Evolutionary conservation across 2,329 filamentous ascomycete genomes (phyloP).

Genomic region (Colletotrichum chrysophilum): DNA sequence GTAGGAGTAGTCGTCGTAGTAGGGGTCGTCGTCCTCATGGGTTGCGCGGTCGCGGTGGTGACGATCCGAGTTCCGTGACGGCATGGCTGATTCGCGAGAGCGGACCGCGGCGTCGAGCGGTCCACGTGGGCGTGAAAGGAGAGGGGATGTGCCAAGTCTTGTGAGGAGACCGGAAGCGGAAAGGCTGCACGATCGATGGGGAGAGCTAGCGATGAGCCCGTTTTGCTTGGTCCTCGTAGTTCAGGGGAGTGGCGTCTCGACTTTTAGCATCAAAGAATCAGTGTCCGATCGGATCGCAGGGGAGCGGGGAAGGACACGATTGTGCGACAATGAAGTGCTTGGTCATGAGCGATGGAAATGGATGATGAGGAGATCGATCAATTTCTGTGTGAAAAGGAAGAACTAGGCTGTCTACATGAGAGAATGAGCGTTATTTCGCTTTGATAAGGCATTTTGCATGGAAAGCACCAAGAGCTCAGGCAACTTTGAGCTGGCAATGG

Average conservation of each 20-base stretch:
- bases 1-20: slow-evolving; percentile 5
- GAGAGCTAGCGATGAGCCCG: background rate
- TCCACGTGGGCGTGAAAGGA: background rate
- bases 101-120: background rate
- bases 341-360: background rate
- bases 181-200: background rate
- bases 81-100: background rate
- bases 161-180: background rate
- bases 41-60: background rate
- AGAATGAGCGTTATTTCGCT: background rate
- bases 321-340: background rate
- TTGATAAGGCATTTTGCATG: background rate
- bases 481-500: background rate
- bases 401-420: background rate
- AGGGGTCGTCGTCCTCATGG: slow-evolving; percentile 6
- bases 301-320: background rate
- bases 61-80: slow-evolving; percentile 6
- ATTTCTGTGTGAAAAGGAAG: background rate
- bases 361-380: background rate
- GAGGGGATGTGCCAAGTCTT: background rate
- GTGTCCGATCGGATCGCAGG: background rate
- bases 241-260: background rate
- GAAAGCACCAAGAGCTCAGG: background rate
- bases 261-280: background rate
- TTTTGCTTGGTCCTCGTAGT: background rate